Conservation (phyloP, 228 moss, liverwort and hornwort genomes). For the Sphagnum fallax region DNA sequence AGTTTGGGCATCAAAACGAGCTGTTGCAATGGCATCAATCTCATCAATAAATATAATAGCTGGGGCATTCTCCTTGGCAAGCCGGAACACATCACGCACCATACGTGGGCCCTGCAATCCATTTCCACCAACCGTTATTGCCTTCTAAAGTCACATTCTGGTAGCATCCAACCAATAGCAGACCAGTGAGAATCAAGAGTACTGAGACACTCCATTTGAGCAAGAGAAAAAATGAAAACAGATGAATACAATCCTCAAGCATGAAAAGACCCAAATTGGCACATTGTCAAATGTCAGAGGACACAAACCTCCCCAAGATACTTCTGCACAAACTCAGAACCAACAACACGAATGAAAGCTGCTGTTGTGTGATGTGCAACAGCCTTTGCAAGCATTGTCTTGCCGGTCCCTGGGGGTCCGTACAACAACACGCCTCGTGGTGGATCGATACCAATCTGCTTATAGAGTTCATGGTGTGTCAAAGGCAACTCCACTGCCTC, state of each 20-base stretch:
- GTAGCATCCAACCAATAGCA: no score
- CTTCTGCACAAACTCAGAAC: conserved; percentile 96
- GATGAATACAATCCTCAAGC: neutral
- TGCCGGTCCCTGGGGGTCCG: conserved; percentile 89
- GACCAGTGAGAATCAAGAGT: no score
- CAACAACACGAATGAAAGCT: conserved; percentile 93
- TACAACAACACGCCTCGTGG: conserved; percentile 81
- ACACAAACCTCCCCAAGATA: conserved; percentile 80
- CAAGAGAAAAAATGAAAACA: no score
- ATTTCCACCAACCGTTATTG: neutral
- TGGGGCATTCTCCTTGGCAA: conserved; percentile 92
- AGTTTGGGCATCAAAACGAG: conserved; percentile 95
- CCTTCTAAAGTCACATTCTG: no score
- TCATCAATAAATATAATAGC: conserved; percentile 97
- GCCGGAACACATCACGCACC: conserved; percentile 91
- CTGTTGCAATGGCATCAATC: conserved; percentile 95
- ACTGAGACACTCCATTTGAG: no score
- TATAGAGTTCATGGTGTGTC: conserved; percentile 88
- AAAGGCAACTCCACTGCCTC: conserved; percentile 91
- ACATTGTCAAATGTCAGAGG: neutral
- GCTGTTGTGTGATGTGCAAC: conserved; percentile 95
- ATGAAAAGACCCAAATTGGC: neutral
- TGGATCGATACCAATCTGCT: conserved; percentile 91
- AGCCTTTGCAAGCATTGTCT: conserved; percentile 97
- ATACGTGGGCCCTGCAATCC: conserved; percentile 73